Evolutionary conservation across 345 rosid species (phyloP).

Genomic region (Orychophragmus violaceus): DNA sequence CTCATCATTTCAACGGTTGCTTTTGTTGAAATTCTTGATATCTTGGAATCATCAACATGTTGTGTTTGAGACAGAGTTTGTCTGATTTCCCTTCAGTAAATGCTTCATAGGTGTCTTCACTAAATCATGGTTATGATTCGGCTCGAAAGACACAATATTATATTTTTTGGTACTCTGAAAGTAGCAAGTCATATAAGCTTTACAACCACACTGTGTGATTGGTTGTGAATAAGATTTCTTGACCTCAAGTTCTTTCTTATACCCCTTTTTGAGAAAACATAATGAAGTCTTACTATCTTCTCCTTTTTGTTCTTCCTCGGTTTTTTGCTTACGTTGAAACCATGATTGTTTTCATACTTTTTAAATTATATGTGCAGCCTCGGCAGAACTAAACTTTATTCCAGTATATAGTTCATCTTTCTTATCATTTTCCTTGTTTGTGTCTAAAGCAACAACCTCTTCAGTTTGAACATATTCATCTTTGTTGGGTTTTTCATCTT

Average conservation of each 20-base stretch:
- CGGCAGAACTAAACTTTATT: neutral
- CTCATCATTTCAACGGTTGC: no score
- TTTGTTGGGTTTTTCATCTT: neutral
- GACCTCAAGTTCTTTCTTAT: neutral
- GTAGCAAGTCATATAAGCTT: neutral
- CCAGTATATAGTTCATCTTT: neutral
- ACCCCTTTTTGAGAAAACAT: neutral
- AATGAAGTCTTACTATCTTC: neutral
- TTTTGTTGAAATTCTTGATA: no score
- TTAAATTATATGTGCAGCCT: neutral
- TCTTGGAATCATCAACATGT: no score
- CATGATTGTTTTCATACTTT: neutral
- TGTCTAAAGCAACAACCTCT: no score
- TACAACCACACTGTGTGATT: neutral
- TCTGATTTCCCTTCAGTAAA: no score
- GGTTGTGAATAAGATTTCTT: neutral
- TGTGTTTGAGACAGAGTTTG: no score
- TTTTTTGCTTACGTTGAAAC: neutral
- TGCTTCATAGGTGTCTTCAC: no score
- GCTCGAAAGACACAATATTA: neutral
- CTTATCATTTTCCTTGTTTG: no score
- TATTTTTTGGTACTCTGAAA: neutral
- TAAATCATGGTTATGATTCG: no score
- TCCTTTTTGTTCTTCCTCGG: neutral
- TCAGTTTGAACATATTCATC: neutral